A percentile compares a stretch with the other conserved stretches of the same genome.
Evolutionary conservation across 2,329 filamentous ascomycete species (phyloP).

Genomic region (Diaporthe sp.): DNA sequence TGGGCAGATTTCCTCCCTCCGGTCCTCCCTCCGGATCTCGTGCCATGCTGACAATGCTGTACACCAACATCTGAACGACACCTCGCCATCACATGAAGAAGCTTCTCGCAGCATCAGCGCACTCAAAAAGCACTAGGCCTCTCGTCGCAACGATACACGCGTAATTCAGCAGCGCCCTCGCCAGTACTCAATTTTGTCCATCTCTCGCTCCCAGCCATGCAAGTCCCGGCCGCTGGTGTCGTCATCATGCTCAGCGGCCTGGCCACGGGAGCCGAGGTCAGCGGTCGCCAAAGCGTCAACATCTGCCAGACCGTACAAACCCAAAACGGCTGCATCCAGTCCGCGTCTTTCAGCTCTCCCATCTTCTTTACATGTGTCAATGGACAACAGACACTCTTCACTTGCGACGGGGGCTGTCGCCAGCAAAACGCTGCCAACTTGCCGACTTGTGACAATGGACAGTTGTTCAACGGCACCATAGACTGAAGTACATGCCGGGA

Average conservation of each 20-base stretch:
- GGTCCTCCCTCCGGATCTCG: neutral
- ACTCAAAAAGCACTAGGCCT: neutral
- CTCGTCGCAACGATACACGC: neutral
- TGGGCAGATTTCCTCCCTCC: neutral
- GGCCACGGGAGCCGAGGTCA: neutral
- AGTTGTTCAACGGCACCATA: slow-evolving; percentile 24
- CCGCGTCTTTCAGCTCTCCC: slow-evolving; percentile 20
- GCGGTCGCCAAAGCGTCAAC: slow-evolving; percentile 5
- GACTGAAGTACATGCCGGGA: neutral
- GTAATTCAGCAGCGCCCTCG: neutral
- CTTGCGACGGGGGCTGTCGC: slow-evolving; percentile 24
- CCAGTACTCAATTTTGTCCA: neutral
- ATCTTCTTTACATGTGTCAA: slow-evolving; percentile 25
- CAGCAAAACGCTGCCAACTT: slow-evolving; percentile 24
- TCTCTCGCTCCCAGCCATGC: neutral
- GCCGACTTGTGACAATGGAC: slow-evolving; percentile 17
- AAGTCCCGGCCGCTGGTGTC: neutral
- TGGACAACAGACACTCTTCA: slow-evolving; percentile 23
- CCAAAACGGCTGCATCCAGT: slow-evolving; percentile 25
- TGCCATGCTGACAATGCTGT: neutral
- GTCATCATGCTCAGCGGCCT: slow-evolving; percentile 8
- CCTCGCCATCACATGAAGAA: neutral
- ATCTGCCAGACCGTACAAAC: slow-evolving; percentile 22
- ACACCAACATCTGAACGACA: neutral
- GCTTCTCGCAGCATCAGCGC: neutral